Base-by-base conservation (phyloP, 352 stramenopile species). In the Salisapilia sapeloensis region DNA sequence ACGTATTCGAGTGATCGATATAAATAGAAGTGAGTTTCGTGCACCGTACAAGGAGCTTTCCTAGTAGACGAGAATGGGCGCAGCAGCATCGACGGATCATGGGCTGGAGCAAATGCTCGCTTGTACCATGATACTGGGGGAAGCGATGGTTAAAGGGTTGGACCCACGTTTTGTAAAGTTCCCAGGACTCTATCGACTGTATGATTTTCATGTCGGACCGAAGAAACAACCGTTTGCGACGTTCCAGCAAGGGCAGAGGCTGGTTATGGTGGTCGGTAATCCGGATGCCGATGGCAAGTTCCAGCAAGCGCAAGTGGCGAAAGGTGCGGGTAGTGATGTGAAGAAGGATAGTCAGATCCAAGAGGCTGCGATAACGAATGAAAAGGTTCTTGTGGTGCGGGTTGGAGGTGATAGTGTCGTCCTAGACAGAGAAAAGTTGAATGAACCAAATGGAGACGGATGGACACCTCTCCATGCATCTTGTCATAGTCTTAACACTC, bases 61-160 rank as follows among this genome's bases (percentile, higher is more conserved):
- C n/a, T n/a, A n/a, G n/a, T n/a, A n/a, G n/a, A n/a, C n/a, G n/a
- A n/a, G n/a, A n/a, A 86, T 86, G 71, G 71, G 71, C 11, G 67
- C 48, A 0, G 71, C 62, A 5, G 64, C 67, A 24, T 87, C 71
- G 7, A 82, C 60, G 18, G 59, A 82, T 28, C 48, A 57, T 9
- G 62, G 61, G 2, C 75, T 86, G 35, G 62, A 78, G 55, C 71
- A 87, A 45, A 84, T 84, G 67, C 67, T 87, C 35, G 71, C 71
- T 23, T 83, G 66, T 46, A 87, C 67, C 20, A 87, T 84, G 64
- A 56, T 87, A 39, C 60, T 87, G 7, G 71, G 67, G 5, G 64
- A 87, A 34, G 67, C 71, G 31, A 81, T 84, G 67, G 70, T 87
- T 20, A 60, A 82, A 30, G 71, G 71, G 0, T 44, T 86, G 21